Evolutionary conservation across 2,329 filamentous ascomycete species (phyloP).

Genomic region (Ophiostoma populinum): DNA sequence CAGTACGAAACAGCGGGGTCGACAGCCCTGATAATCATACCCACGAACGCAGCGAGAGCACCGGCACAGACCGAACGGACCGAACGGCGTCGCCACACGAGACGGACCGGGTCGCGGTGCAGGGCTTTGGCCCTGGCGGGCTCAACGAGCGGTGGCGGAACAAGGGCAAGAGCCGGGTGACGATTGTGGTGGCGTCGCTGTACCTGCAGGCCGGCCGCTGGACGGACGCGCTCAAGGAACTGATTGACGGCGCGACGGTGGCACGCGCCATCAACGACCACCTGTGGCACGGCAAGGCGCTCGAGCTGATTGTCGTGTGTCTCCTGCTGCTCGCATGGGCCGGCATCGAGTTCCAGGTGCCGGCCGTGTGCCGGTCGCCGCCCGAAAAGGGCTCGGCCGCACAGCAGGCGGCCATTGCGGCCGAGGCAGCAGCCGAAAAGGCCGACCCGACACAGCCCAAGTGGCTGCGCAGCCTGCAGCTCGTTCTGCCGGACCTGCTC

Average conservation of each 20-base stretch:
- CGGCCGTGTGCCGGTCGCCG: slow-evolving; percentile 33
- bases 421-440: slow-evolving; percentile 20
- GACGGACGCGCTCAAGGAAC: slow-evolving; percentile 71
- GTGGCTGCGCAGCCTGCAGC: slow-evolving; percentile 35
- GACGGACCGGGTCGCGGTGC: slow-evolving; percentile 41
- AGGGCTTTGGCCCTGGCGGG: slow-evolving; percentile 55
- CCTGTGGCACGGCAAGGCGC: slow-evolving; percentile 90
- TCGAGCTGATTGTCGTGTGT: slow-evolving; percentile 73
- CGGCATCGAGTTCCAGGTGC: slow-evolving; percentile 67
- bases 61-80: slow-evolving; percentile 20
- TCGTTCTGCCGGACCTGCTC: slow-evolving; percentile 52
- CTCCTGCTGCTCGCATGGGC: slow-evolving; percentile 74
- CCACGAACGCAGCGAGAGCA: slow-evolving; percentile 20
- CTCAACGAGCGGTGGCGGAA: slow-evolving; percentile 61
- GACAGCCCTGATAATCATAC: not conserved
- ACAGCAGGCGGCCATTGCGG: slow-evolving; percentile 15
- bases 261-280: slow-evolving; percentile 74
- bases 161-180: slow-evolving; percentile 63
- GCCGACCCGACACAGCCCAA: slow-evolving; percentile 31
- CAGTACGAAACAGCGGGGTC: slow-evolving; percentile 21
- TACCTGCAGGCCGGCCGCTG: slow-evolving; percentile 83
- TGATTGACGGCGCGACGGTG: slow-evolving; percentile 61
- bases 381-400: slow-evolving; percentile 26
- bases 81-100: slow-evolving; percentile 31
- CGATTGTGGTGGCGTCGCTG: slow-evolving; percentile 66